Evolutionary conservation across 73 alveolate species (phyloP), one percentile per base, ranked within the genome.

Genomic region (Paramecium caudatum): DNA sequence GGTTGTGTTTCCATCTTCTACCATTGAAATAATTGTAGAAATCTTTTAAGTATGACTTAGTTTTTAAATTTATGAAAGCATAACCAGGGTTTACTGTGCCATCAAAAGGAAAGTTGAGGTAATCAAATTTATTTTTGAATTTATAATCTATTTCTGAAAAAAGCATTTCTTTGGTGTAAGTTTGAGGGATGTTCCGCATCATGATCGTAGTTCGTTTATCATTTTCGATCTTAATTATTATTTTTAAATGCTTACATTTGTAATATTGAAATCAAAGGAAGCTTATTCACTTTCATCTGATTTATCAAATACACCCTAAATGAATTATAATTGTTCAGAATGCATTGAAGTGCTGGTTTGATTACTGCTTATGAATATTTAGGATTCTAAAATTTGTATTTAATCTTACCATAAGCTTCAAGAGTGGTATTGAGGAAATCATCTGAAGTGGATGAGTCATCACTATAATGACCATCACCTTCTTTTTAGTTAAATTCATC

Each of bases 1-100:
- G 30, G 19, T 17, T 39, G 33, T 74, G 17, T 41, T 10, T 74
- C 88, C 88, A 74, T 25, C 43, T 37, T 74, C 88, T 74, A 21
- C 88, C 88, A 74, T 74, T 74, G 12, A 74, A 74, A n/a, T 74
- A 41, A 21, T 7, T 74, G 32, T 74, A 74, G 69, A 74, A 74
- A 37, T 74, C 88, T 39, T 41, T 41, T 37, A 41, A 7, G 12
- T 36, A 37, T 7, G 68, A n/a, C 17, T 74, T 19, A 4, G 62
- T 34, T 13, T 74, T 74, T 12, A 74, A 23, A 13, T 74, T 74
- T 15, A 74, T 43, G 32, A 74, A 74, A 8, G 88, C 88, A 74
- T 74, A 74, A 2, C 69, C 88, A 41, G 43, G 39, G 12, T 74
- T 74, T 0, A n/a, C 32, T 3, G 32, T 10, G n/a, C 62, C 23